Evolutionary conservation across 257 asterid species (phyloP), one percentile per base, ranked within the genome.

Genomic region (Pogostemon cablin): DNA sequence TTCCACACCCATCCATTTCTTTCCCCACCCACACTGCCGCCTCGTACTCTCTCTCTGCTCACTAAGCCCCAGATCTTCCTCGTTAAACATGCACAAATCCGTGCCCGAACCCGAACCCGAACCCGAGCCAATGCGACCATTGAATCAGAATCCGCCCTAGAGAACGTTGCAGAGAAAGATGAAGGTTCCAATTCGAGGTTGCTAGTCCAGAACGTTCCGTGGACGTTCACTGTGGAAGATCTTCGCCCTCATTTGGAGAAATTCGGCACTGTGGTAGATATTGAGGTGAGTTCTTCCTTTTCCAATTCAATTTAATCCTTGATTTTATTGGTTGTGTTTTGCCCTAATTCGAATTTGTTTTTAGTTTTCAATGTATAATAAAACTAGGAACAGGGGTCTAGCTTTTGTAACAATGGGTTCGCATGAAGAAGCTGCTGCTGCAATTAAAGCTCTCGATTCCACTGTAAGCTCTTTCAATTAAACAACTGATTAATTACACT

Each of bases 401-500:
- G 97, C 86, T 11, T 93, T 93, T 75, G 88, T 91, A 43, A 87
- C 98, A 39, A 91, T 93, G 98, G 85, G 77, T 54, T 83, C 98
- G 2, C 91, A 78, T 11, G 98, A 91, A 72, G 96, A 93, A 83
- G 98, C 97, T 63, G 60, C 52, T 71, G 92, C 90, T 65, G 90
- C 91, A 65, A 59, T 93, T 38, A 79, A 73, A 57, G 78, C 71
- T 62, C 95, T 91, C 42, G 92, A 91, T 62, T 75, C 84, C 54
- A 48, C 83, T 57, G 98, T 87, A 82, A 86, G 92, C 71, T 57
- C 32, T 75, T 69, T 65, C 58, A 20, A 61, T 58, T 65, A 41
- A 9, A 48, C 4, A 9, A 48, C 20, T 48, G 1, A 0, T 25
- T 25, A 25, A 25, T 25, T 1, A 25, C 32, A 25, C 32, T 25